Conservation (phyloP, 2,329 filamentous ascomycete genomes). For the Rosellinia necatrix region DNA sequence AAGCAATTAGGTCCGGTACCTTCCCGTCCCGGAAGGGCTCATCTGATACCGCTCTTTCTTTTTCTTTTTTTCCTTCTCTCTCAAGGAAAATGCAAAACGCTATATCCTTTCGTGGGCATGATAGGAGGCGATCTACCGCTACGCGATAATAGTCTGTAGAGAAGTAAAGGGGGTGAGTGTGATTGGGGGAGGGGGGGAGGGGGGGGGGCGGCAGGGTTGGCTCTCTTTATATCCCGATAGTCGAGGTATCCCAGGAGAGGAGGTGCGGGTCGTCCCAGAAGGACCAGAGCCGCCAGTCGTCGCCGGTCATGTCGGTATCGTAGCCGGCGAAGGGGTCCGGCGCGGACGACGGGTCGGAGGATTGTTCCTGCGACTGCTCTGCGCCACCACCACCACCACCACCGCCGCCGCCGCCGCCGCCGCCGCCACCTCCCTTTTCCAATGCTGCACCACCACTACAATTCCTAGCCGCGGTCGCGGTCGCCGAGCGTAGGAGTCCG, state of each 20-base stretch:
- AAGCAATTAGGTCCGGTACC: not conserved
- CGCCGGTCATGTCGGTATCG: slow-evolving; percentile 11
- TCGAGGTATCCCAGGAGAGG: slow-evolving; percentile 23
- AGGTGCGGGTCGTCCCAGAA: slow-evolving; percentile 29
- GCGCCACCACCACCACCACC: no score
- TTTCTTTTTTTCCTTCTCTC: no score
- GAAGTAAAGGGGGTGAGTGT: no score
- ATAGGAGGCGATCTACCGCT: not conserved
- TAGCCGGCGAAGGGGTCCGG: slow-evolving; percentile 14
- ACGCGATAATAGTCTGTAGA: no score
- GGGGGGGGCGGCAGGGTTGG: not conserved
- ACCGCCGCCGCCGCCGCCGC: no score
- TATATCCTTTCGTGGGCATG: not conserved
- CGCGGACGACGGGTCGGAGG: not conserved
- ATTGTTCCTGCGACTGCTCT: not conserved
- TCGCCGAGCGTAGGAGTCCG: slow-evolving; percentile 3
- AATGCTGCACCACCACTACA: not conserved
- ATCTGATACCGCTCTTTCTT: not conserved
- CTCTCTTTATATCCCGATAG: slow-evolving; percentile 18
- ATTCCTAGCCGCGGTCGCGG: no score
- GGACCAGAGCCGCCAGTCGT: slow-evolving; percentile 27
- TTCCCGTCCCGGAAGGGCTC: slow-evolving; percentile 9
- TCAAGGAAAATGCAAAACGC: not conserved
- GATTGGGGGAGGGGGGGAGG: no score
- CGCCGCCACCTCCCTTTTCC: no score